These are phyloP conservation scores for Fusarium vanettenii DNA, from an alignment of 2,329 filamentous ascomycete genomes.

Conservation along the genomic window DNA sequence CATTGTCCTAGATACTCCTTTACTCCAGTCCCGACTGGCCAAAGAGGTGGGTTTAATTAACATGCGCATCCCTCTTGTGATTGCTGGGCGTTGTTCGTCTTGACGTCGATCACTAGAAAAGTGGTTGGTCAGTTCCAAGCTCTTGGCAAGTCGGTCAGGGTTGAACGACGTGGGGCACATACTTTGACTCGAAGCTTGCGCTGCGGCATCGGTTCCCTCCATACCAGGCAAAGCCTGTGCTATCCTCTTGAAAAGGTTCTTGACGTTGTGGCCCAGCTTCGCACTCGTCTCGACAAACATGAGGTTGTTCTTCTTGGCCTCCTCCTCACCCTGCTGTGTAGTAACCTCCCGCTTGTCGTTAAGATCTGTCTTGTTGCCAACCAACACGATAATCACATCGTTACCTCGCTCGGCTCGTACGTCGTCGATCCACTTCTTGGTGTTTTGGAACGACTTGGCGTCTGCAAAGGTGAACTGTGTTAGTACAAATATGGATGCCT, in stretches of 20 bases:
- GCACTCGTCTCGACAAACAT: conserved; percentile 99
- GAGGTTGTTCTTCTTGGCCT: conserved; percentile 96
- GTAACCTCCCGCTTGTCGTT: conserved; percentile 99
- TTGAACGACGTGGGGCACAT: conserved; percentile 52
- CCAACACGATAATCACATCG: conserved; percentile 98
- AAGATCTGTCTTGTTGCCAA: conserved; percentile 99
- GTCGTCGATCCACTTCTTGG: conserved; percentile 99
- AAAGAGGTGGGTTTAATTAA: conserved; percentile 46
- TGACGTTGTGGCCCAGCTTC: conserved; percentile 98
- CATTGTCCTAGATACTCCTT: conserved; percentile 38
- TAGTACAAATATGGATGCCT: conserved; percentile 31
- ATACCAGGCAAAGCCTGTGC: conserved; percentile 97
- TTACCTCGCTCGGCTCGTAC: conserved; percentile 96
- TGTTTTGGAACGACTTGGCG: conserved; percentile 97
- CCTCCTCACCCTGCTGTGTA: conserved; percentile 94
- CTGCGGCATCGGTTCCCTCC: conserved; percentile 88
- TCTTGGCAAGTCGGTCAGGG: neutral
- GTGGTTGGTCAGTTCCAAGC: conserved; percentile 25
- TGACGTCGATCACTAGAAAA: conserved; percentile 86
- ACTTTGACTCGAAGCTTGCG: conserved; percentile 82
- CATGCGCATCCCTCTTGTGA: conserved; percentile 77
- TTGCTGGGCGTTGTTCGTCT: conserved; percentile 78
- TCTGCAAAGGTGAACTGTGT: conserved; percentile 59
- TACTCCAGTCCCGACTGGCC: conserved; percentile 38
- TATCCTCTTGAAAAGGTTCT: conserved; percentile 97